Conservation (phyloP, 345 rosid genomes). For the Citrus medica region DNA sequence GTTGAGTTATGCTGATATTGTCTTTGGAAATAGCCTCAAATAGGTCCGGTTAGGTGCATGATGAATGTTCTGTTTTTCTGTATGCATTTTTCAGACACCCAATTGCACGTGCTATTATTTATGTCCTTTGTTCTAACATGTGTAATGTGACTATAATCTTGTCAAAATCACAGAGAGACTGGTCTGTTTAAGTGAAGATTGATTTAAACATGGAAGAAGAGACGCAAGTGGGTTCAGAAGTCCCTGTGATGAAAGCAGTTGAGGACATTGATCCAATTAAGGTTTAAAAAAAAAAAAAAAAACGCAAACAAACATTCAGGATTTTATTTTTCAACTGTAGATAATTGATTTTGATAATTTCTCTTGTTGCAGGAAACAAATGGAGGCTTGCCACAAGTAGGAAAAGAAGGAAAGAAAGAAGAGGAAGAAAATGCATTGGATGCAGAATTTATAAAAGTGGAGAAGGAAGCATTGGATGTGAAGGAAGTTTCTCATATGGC, state of each 20-base stretch:
- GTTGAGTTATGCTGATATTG: background rate
- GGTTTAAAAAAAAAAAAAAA: conserved; percentile 28
- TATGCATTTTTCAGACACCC: background rate
- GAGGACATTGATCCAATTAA: conserved; percentile 40
- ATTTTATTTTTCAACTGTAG: background rate
- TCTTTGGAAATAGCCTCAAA: background rate
- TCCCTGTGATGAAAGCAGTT: conserved; percentile 45
- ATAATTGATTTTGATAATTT: conserved; percentile 11
- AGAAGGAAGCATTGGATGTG: conserved; percentile 67
- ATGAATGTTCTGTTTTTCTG: background rate
- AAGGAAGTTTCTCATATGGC: conserved; percentile 45
- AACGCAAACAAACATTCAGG: background rate
- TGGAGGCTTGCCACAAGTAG: conserved; percentile 43
- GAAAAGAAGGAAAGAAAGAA: conserved; percentile 57
- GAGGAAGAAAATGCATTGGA: conserved; percentile 71
- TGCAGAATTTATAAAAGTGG: conserved; percentile 93
- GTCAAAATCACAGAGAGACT: conserved; percentile 17
- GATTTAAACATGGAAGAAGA: conserved; percentile 56
- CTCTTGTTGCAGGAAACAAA: conserved; percentile 40
- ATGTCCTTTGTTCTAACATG: background rate
- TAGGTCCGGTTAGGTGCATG: background rate
- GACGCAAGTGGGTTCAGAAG: conserved; percentile 44
- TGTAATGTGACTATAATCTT: conserved; percentile 10
- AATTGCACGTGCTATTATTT: background rate
- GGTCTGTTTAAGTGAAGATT: background rate